Percentiles rank a stretch among this genome's conserved stretches.
phyloP scores from a whole-genome alignment of 1,284 basidiomycete genomes.

The Mycena citricolor region DNA sequence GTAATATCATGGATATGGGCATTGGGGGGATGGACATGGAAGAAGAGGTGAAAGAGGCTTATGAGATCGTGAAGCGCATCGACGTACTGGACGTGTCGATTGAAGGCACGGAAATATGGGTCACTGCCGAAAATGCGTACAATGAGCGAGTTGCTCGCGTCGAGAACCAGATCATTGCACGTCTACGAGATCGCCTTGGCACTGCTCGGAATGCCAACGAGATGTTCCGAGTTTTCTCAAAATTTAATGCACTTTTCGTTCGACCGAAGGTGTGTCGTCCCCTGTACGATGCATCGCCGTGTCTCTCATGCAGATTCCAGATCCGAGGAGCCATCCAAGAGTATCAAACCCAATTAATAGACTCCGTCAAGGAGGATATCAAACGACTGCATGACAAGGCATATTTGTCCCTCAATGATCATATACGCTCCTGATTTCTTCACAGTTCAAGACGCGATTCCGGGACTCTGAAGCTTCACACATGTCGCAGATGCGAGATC shows the following conservation, averaged over 20 bases:
- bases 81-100: slow-evolving; percentile 93
- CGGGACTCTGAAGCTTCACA: slow-evolving; percentile 94
- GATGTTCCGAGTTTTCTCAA: slow-evolving; percentile 99
- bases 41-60: slow-evolving; percentile 93
- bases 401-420: not conserved
- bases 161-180: slow-evolving; percentile 97
- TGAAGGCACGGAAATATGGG: slow-evolving; percentile 98
- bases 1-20: slow-evolving; percentile 56
- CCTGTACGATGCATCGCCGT: not conserved
- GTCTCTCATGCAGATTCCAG: slow-evolving; percentile 37
- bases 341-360: slow-evolving; percentile 97
- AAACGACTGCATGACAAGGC: slow-evolving; percentile 93
- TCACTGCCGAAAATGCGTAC: slow-evolving; percentile 94
- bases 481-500: slow-evolving; percentile 97
- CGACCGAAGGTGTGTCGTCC: slow-evolving; percentile 84
- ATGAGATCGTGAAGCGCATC: slow-evolving; percentile 94
- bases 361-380: slow-evolving; percentile 98
- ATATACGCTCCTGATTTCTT: slow-evolving; percentile 17
- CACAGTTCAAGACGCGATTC: slow-evolving; percentile 89
- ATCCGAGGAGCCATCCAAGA: slow-evolving; percentile 98
- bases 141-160: slow-evolving; percentile 97
- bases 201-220: slow-evolving; percentile 97
- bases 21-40: slow-evolving; percentile 93
- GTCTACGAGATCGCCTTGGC: slow-evolving; percentile 89
- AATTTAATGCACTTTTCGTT: slow-evolving; percentile 97